Evolutionary conservation across 331 rosid species (phyloP).

Genomic region (Acacia pycnantha): DNA sequence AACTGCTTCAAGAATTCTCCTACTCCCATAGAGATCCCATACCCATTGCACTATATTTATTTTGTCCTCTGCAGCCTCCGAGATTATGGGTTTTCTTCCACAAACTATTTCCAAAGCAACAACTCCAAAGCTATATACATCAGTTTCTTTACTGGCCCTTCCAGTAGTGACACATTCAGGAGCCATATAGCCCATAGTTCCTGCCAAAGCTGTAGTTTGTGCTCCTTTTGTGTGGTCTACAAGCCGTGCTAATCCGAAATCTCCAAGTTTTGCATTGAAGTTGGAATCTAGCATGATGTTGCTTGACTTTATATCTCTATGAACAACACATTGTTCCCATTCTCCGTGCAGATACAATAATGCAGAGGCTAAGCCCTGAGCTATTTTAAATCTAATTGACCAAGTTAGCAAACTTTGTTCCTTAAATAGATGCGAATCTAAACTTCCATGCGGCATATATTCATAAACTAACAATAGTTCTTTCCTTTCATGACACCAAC

Average conservation of each 20-base stretch:
- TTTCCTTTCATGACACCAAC: too few species aligned
- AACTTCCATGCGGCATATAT: too few species aligned
- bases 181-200: conserved; percentile 54
- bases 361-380: conserved; percentile 44
- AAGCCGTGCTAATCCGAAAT: conserved; percentile 47
- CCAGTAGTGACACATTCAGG: conserved; percentile 31
- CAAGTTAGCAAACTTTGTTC: conserved; percentile 21
- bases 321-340: conserved; percentile 44
- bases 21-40: conserved; percentile 42
- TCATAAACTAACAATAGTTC: too few species aligned
- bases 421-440: too few species aligned
- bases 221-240: conserved; percentile 36
- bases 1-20: conserved; percentile 6
- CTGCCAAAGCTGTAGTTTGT: conserved; percentile 41
- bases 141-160: conserved; percentile 43
- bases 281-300: conserved; percentile 45
- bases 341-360: conserved; percentile 45
- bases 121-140: conserved; percentile 43
- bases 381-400: conserved; percentile 37
- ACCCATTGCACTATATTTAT: conserved; percentile 46
- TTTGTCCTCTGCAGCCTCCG: conserved; percentile 19
- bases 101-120: conserved; percentile 13
- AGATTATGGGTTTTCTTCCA: conserved; percentile 41
- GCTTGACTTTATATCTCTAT: conserved; percentile 49
- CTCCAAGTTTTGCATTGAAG: conserved; percentile 48